A percentile compares a stretch with the other conserved stretches of the same genome.
Evolutionary conservation across 805 yeast species (phyloP).

Genomic region (Diddensiella transvaalensis): DNA sequence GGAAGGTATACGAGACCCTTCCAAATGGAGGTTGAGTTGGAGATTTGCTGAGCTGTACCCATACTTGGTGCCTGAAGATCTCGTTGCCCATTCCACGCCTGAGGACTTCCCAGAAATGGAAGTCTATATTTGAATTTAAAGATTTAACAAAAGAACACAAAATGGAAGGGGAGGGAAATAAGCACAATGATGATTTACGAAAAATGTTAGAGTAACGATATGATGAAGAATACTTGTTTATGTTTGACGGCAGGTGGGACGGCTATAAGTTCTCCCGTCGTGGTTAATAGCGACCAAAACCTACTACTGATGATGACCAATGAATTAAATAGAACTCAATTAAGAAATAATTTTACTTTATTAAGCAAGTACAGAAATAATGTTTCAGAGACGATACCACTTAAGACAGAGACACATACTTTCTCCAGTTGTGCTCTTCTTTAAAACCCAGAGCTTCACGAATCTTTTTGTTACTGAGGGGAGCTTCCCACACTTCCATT

Average conservation of each 20-base stretch:
- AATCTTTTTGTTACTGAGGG: slow-evolving; percentile 16
- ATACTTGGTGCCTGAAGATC: neutral
- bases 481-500: slow-evolving; percentile 18
- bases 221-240: too few species aligned
- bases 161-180: too few species aligned
- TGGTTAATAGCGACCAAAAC: too few species aligned
- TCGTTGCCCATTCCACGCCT: slow-evolving; percentile 1
- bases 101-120: neutral
- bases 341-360: too few species aligned
- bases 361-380: too few species aligned
- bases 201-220: too few species aligned
- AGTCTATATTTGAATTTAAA: neutral
- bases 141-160: neutral
- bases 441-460: slow-evolving; percentile 15
- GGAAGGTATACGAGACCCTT: neutral
- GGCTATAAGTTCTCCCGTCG: too few species aligned
- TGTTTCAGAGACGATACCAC: too few species aligned
- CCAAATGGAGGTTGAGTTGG: neutral
- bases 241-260: too few species aligned
- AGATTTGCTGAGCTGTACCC: slow-evolving; percentile 3
- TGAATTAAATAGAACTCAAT: too few species aligned
- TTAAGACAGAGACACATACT: slow-evolving; percentile 8
- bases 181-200: too few species aligned
- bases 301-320: too few species aligned
- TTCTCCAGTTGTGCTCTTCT: slow-evolving; percentile 18